Percentiles rank a stretch among this genome's conserved stretches.
These are phyloP conservation scores for Suillus spraguei DNA, from an alignment of 768 basidiomycete genomes.

Conservation along the genomic window DNA sequence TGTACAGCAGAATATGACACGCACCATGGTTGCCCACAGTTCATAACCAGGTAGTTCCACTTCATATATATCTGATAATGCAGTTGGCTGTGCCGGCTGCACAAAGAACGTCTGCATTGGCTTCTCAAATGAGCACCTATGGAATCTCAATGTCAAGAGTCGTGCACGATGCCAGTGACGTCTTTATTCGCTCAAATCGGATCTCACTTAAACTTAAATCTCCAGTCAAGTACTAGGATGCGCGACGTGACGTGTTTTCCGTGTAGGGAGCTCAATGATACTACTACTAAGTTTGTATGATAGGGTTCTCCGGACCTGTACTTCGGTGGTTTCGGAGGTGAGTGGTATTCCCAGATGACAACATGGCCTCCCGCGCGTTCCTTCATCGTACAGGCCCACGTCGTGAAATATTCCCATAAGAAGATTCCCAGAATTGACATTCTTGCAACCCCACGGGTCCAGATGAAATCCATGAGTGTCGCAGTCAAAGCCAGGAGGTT, in stretches of 20 bases:
- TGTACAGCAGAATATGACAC: background rate
- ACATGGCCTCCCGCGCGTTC: background rate
- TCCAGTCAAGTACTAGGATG: background rate
- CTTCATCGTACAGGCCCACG: background rate
- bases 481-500: background rate
- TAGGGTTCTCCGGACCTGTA: background rate
- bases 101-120: conserved; percentile 10
- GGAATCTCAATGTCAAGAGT: background rate
- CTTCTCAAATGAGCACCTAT: background rate
- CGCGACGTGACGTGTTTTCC: background rate
- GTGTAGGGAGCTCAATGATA: background rate
- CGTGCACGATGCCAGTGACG: background rate
- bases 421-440: background rate
- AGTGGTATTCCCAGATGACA: background rate
- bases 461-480: background rate
- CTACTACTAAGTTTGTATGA: background rate
- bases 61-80: conserved; percentile 9
- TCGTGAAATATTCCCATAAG: background rate
- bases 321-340: background rate
- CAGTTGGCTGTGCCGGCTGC: conserved; percentile 21
- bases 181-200: background rate
- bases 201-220: background rate
- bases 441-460: background rate
- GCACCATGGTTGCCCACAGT: conserved; percentile 21
- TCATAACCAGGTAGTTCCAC: conserved; percentile 28